Base-by-base conservation (phyloP, 768 basidiomycete genomes). In the Coprinopsis strossmayeri region DNA sequence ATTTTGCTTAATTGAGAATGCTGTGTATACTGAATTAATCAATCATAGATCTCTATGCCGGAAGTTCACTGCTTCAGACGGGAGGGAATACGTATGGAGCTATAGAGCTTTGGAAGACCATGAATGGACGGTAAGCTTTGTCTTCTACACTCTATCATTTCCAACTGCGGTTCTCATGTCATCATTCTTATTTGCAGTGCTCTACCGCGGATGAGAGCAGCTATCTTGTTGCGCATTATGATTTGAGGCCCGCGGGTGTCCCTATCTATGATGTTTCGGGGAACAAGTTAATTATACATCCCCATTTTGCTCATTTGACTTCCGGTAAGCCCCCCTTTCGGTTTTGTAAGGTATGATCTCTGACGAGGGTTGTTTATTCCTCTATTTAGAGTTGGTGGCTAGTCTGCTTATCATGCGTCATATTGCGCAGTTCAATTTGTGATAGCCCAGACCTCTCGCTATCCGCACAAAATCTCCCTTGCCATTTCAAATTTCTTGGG, bases 1-100 rank as follows among this genome's bases (percentile, higher is more conserved):
- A 35, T 42, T 28, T 20, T 25, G 30, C 11, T 21, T n/a, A n/a
- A n/a, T n/a, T n/a, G n/a, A n/a, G n/a, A n/a, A n/a, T n/a, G n/a
- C n/a, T n/a, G n/a, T n/a, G n/a, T n/a, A n/a, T n/a, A n/a, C n/a
- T n/a, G 30, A 15, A 15, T 15, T 32, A 7, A 30, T 49, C 45
- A 35, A 37, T 30, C 46, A 46, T 53, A 87, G 86, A 44, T 84
- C 86, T 7, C 64, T 86, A 52, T 77, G 77, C 37, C 65, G 86
- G 38, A 86, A 84, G 61, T 89, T 88, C 54, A 66, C 62, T 40
- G 84, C 74, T 13, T 80, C 79, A 34, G 83, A 87, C 59, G 84
- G 84, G 27, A 70, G 70, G 23, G 84, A 87, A 57, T 87, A 87
- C 55, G 71, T 71, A 60, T 89, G 86, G 86, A 73, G 74, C 24